Evolutionary conservation across 495 filamentous ascomycete genomes (phyloP).

Genomic region (Hypoxylon fuscum): DNA sequence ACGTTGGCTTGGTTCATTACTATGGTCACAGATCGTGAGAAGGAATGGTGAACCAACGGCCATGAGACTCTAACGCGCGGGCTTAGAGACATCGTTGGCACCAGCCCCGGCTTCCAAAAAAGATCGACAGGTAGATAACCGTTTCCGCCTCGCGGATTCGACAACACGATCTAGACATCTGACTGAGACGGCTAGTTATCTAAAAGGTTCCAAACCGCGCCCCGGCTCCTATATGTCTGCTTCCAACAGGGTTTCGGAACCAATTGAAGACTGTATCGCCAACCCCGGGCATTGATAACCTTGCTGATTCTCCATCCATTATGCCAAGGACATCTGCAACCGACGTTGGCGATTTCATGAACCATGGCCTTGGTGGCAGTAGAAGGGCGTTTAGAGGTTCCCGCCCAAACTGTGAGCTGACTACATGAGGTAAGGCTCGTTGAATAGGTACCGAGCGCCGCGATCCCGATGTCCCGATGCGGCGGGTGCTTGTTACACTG

Average conservation of each 20-base stretch:
- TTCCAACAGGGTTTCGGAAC: conserved; percentile 16
- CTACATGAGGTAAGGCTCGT: too few species aligned
- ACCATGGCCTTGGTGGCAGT: conserved; percentile 9
- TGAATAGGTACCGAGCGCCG: conserved; percentile 9
- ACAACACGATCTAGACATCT: conserved; percentile 27
- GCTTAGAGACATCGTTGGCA: conserved; percentile 8
- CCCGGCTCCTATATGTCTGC: conserved; percentile 15
- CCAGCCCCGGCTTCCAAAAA: conserved; percentile 1
- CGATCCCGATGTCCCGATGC: conserved; percentile 23
- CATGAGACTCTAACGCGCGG: not conserved
- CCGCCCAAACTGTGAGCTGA: too few species aligned
- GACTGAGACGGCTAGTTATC: conserved; percentile 33
- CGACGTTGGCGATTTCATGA: conserved; percentile 2
- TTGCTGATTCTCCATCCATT: conserved; percentile 24
- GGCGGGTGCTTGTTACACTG: conserved; percentile 28
- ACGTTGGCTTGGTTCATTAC: conserved; percentile 3
- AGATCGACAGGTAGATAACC: conserved; percentile 13
- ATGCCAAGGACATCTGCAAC: conserved; percentile 8
- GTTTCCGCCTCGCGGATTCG: conserved; percentile 23
- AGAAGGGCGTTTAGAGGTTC: too few species aligned
- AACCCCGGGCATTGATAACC: conserved; percentile 16
- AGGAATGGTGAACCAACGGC: conserved; percentile 1
- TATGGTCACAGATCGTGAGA: not conserved
- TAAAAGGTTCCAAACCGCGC: conserved; percentile 5
- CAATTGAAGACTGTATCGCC: conserved; percentile 23